Evolutionary conservation across 257 asterid species (phyloP), one percentile per base, ranked within the genome.

Genomic region (Gardenia jasminoides): DNA sequence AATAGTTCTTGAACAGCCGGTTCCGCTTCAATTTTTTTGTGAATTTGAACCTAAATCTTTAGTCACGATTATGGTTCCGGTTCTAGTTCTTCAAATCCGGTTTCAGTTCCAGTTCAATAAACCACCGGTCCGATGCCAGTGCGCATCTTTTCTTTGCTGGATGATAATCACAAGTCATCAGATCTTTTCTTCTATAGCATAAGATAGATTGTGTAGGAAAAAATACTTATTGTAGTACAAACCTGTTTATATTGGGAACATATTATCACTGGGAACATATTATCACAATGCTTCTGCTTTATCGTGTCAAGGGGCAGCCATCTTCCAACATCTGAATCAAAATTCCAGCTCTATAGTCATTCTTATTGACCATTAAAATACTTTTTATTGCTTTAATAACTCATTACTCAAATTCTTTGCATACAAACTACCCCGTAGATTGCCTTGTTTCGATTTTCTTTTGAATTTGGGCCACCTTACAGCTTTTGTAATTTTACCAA

Each of bases 141-240:
- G n/a, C 78, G 61, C 10, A 47, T n/a, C n/a, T n/a, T n/a, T n/a
- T n/a, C n/a, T n/a, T n/a, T n/a, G n/a, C n/a, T n/a, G n/a, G n/a
- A n/a, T n/a, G n/a, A n/a, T n/a, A n/a, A n/a, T n/a, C n/a, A n/a
- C n/a, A n/a, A n/a, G n/a, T n/a, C n/a, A n/a, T 36, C 67, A 44
- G 39, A 43, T 64, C 54, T 61, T 48, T 58, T 30, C 52, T 78
- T 54, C 73, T 46, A 44, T 17, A 72, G 73, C 72, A 44, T n/a
- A 44, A 46, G 66, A 46, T 46, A 19, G 12, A 2, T 33, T 24
- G 30, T 33, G 68, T 22, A 10, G 22, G 58, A 70, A 31, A 31
- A 50, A 73, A 56, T 22, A 54, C 36, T 36, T 56, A 56, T 13
- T 52, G 17, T 26, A 16, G 30, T 26, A 6, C 5, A 15, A n/a